Percentiles rank a stretch among this genome's conserved stretches.
Conservation (phyloP, 2,329 filamentous ascomycete genomes). For the Bisporella sp. region DNA sequence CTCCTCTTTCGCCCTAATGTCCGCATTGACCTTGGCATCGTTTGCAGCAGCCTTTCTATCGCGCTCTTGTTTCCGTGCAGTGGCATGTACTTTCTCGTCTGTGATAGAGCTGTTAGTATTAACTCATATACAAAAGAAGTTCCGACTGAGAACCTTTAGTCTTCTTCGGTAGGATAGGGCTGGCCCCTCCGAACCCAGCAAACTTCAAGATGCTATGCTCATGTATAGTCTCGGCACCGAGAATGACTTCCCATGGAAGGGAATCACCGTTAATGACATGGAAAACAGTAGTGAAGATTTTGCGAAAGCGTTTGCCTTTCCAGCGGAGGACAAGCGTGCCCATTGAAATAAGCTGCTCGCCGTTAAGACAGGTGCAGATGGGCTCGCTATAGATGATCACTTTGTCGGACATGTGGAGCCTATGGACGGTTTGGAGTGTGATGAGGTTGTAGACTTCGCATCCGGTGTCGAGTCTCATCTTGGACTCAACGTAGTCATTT, state of each 20-base stretch:
- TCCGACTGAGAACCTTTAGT: slow-evolving; percentile 5
- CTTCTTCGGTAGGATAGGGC: slow-evolving; percentile 8
- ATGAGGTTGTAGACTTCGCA: slow-evolving; percentile 12
- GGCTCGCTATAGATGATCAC: slow-evolving; percentile 1
- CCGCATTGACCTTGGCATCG: slow-evolving; percentile 6
- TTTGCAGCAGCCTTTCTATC: slow-evolving; percentile 3
- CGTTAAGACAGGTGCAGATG: slow-evolving; percentile 9
- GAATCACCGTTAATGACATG: slow-evolving; percentile 9
- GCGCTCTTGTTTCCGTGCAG: slow-evolving; percentile 1
- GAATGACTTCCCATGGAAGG: slow-evolving; percentile 11
- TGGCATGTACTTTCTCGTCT: slow-evolving; percentile 1
- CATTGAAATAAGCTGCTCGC: slow-evolving; percentile 5
- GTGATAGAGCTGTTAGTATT: neutral
- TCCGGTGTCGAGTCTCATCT: slow-evolving; percentile 12
- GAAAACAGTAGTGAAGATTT: slow-evolving; percentile 12
- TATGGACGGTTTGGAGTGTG: slow-evolving; percentile 2
- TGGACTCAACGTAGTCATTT: slow-evolving; percentile 5
- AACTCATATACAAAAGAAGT: neutral
- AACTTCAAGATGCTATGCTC: slow-evolving; percentile 9
- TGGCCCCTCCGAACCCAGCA: slow-evolving; percentile 7
- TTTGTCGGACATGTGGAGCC: slow-evolving; percentile 1
- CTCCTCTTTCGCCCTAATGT: slow-evolving; percentile 4
- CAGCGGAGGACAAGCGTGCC: slow-evolving; percentile 9
- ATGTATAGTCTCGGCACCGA: slow-evolving; percentile 8
- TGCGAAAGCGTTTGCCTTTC: slow-evolving; percentile 11